A percentile compares a stretch with the other conserved stretches of the same genome.
These are phyloP conservation scores for Annona cherimola DNA, from an alignment of 164 flowering plant species.

Conservation along the genomic window DNA sequence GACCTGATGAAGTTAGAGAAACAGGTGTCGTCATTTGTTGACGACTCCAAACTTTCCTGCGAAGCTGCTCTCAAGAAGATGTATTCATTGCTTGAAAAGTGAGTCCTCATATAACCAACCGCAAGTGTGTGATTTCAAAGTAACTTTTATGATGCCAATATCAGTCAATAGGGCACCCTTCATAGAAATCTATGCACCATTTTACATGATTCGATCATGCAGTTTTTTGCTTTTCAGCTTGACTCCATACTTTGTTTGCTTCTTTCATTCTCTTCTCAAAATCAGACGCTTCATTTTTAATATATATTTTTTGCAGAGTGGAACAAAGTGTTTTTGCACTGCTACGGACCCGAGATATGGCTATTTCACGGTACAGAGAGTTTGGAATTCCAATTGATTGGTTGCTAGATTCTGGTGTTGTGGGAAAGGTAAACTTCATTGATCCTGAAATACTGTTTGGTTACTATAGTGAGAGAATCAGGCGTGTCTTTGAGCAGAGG, in stretches of 20 bases:
- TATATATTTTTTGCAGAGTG: constrained; percentile 46
- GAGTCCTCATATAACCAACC: constrained; percentile 20
- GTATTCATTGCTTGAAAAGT: constrained; percentile 97
- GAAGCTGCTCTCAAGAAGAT: constrained; percentile 91
- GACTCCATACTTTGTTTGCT: too few relatives aligned
- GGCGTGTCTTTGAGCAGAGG: not conserved
- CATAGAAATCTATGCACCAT: not conserved
- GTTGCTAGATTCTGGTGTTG: constrained; percentile 79
- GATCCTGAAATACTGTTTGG: not conserved
- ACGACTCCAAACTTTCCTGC: constrained; percentile 80
- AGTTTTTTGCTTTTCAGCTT: not conserved
- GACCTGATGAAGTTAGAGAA: constrained; percentile 81
- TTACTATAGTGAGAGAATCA: not conserved
- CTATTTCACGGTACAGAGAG: constrained; percentile 74
- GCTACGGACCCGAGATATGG: constrained; percentile 89
- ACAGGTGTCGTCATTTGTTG: constrained; percentile 61
- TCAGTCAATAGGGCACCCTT: not conserved
- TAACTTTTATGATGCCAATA: not conserved
- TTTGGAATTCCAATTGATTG: constrained; percentile 92
- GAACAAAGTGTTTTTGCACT: constrained; percentile 93
- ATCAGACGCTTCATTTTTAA: not conserved
- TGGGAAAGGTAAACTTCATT: constrained; percentile 70
- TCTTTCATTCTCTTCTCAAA: not conserved
- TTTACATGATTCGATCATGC: not conserved
- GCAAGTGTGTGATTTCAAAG: not conserved